A percentile compares a stretch with the other conserved stretches of the same genome.
Conservation (phyloP, 1,284 basidiomycete genomes). For the Mycena citricolor region DNA sequence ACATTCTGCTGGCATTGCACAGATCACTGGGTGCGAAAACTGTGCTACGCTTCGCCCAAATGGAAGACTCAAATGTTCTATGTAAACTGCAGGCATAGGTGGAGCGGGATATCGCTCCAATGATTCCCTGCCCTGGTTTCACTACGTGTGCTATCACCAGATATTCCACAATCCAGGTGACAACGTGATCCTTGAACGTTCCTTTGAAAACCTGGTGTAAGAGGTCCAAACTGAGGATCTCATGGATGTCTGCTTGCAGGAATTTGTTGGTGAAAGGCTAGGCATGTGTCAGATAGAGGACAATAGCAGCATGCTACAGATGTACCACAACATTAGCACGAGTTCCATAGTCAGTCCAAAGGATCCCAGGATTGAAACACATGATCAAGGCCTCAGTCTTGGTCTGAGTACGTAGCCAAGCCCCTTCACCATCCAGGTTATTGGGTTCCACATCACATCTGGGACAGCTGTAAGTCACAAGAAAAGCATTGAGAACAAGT, state of each 20-base stretch:
- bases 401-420: slow-evolving; percentile 11
- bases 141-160: slow-evolving; percentile 23
- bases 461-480: background rate
- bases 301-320: background rate
- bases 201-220: slow-evolving; percentile 42
- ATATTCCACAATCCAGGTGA: slow-evolving; percentile 35
- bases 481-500: background rate
- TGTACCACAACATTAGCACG: slow-evolving; percentile 16
- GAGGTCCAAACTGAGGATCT: slow-evolving; percentile 34
- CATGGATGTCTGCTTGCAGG: slow-evolving; percentile 35
- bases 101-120: slow-evolving; percentile 16
- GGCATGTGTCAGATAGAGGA: background rate
- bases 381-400: slow-evolving; percentile 13
- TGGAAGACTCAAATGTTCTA: no score
- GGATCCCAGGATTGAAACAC: slow-evolving; percentile 11
- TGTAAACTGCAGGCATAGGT: background rate
- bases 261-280: slow-evolving; percentile 36
- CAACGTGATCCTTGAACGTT: slow-evolving; percentile 38
- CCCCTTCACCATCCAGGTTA: slow-evolving; percentile 15
- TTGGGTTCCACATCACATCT: slow-evolving; percentile 21
- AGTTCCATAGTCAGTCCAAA: slow-evolving; percentile 24
- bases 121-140: slow-evolving; percentile 9
- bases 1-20: slow-evolving; percentile 26
- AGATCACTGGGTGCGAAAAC: slow-evolving; percentile 32
- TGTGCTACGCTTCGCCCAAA: no score